phyloP scores from a whole-genome alignment of 345 rosid species.

The Psidium friedrichsthalianum region DNA sequence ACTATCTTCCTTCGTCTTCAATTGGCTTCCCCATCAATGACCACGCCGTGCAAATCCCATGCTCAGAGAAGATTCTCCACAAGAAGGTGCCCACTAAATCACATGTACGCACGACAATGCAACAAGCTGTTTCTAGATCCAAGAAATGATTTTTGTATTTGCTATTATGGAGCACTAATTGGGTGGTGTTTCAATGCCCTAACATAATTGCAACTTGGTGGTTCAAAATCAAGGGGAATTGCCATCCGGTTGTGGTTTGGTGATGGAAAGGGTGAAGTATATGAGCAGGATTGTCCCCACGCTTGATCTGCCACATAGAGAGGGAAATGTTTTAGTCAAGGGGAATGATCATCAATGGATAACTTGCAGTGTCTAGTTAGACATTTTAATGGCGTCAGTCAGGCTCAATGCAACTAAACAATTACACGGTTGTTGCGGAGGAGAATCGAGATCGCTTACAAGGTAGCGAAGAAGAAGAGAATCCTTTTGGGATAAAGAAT shows the following conservation, averaged over 20 bases:
- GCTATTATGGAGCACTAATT: not conserved
- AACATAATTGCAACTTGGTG: not conserved
- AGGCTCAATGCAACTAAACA: not conserved
- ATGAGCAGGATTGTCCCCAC: not conserved
- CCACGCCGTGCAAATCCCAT: not conserved
- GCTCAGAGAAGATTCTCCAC: not conserved
- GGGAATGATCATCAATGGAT: not conserved
- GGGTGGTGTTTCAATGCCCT: not conserved
- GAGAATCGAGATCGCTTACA: not conserved
- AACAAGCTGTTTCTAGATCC: not conserved
- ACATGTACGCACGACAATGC: not conserved
- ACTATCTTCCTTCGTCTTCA: not conserved
- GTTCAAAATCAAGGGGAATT: not conserved
- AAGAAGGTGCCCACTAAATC: not conserved
- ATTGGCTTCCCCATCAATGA: not conserved
- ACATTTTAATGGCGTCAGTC: not conserved
- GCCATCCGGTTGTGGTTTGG: not conserved
- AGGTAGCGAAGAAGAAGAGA: not conserved
- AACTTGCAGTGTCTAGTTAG: not conserved
- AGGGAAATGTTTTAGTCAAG: not conserved
- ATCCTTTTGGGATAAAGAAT: not conserved
- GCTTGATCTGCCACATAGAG: not conserved
- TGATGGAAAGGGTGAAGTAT: not conserved
- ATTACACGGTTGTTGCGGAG: not conserved
- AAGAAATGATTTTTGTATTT: not conserved